A percentile compares a stretch with the other conserved stretches of the same genome.
Evolutionary conservation across 805 yeast genomes (phyloP).

Genomic region (Saturnispora quitensis): DNA sequence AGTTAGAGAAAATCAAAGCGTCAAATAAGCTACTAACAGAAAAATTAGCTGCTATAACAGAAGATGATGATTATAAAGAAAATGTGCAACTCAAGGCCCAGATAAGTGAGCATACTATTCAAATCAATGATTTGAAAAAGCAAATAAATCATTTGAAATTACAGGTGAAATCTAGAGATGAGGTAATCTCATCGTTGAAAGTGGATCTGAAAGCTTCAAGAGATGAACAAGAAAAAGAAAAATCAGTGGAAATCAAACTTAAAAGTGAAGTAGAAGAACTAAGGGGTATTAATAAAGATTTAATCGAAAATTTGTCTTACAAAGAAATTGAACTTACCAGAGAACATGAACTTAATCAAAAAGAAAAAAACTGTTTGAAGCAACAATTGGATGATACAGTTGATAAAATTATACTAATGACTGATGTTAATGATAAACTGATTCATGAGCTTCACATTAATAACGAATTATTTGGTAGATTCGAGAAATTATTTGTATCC

Average conservation of each 20-base stretch:
- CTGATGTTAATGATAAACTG: conserved; percentile 31
- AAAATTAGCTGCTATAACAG: conserved; percentile 13
- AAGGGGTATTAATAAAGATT: conserved; percentile 44
- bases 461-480: conserved; percentile 17
- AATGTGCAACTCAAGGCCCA: conserved; percentile 9
- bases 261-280: conserved; percentile 6
- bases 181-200: conserved; percentile 1
- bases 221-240: conserved; percentile 11
- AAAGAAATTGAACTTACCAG: conserved; percentile 49
- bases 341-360: conserved; percentile 42
- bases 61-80: conserved; percentile 12
- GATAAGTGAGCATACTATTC: neutral
- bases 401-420: conserved; percentile 34
- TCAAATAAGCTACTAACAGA: conserved; percentile 17
- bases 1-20: conserved; percentile 15
- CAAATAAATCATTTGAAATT: conserved; percentile 11
- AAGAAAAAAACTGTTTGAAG: conserved; percentile 41
- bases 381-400: conserved; percentile 41
- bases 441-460: conserved; percentile 17
- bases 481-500: conserved; percentile 18
- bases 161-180: neutral
- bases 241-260: neutral
- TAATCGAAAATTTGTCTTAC: conserved; percentile 58
- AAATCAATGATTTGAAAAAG: conserved; percentile 13
- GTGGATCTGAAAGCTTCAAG: conserved; percentile 11